Percentiles rank a stretch among this genome's conserved stretches.
Evolutionary conservation across 2,329 filamentous ascomycete genomes (phyloP).

Genomic region (Thielaviopsis ethacetica): DNA sequence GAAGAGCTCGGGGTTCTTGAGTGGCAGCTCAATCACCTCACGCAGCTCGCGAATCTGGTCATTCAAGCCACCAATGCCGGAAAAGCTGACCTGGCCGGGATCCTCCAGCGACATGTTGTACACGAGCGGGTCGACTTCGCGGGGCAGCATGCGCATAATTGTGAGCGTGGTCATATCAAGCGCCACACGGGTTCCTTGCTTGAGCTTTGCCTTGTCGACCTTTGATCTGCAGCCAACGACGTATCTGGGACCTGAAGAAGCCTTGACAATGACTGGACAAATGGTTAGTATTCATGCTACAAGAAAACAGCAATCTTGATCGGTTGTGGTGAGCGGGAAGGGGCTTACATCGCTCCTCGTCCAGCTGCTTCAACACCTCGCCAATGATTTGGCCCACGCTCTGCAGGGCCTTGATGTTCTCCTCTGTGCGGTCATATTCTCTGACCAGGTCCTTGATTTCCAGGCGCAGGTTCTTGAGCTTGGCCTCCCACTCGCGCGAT

Average conservation of each 20-base stretch:
- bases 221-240: constrained; percentile 97
- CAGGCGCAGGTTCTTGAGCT: constrained; percentile 82
- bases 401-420: constrained; percentile 98
- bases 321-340: background rate
- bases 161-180: constrained; percentile 99
- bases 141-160: constrained; percentile 98
- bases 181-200: constrained; percentile 93
- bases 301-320: background rate
- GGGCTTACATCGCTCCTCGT: constrained; percentile 86
- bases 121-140: constrained; percentile 93
- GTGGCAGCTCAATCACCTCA: constrained; percentile 91
- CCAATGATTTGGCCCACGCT: constrained; percentile 99
- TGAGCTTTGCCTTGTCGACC: constrained; percentile 91
- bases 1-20: constrained; percentile 98
- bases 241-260: constrained; percentile 90
- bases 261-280: constrained; percentile 80
- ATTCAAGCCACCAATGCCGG: constrained; percentile 90
- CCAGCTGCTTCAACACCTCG: constrained; percentile 95
- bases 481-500: constrained; percentile 96
- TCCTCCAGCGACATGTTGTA: constrained; percentile 99
- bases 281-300: background rate
- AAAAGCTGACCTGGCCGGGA: constrained; percentile 93
- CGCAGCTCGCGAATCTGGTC: constrained; percentile 95
- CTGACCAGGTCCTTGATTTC: constrained; percentile 93
- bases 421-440: constrained; percentile 92